Percentiles rank a stretch among this genome's conserved stretches.
Conservation (phyloP, 306 rosid genomes). For the barrel medic (Medicago truncatula) region DNA sequence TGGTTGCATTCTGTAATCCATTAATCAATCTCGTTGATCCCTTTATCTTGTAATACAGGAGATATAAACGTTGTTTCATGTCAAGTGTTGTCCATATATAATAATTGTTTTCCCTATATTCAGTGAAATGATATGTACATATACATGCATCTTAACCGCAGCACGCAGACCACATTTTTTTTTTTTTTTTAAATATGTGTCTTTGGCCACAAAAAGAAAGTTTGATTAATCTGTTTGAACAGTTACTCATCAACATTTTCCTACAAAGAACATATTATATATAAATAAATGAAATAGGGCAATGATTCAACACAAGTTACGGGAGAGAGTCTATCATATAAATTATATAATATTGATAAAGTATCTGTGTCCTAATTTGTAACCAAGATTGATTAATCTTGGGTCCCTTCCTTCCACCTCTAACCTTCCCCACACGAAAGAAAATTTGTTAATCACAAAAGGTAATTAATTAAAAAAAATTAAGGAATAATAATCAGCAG, state of each 20-base stretch:
- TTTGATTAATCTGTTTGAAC: not conserved
- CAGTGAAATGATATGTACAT: conserved; percentile 6
- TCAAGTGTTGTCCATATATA: conserved; percentile 8
- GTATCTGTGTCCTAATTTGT: conserved; percentile 9
- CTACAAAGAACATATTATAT: conserved; percentile 17
- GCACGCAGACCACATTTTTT: not conserved
- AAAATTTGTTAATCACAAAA: conserved; percentile 4
- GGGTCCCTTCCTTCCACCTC: conserved; percentile 32
- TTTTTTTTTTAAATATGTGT: not conserved
- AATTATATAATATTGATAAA: conserved; percentile 28
- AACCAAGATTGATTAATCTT: conserved; percentile 13
- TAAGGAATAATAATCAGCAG: conserved; percentile 36
- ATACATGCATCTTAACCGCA: conserved; percentile 37
- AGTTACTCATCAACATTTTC: conserved; percentile 2
- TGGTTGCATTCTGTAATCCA: not conserved
- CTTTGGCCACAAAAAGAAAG: not conserved
- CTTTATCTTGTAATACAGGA: conserved; percentile 10
- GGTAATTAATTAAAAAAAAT: not conserved
- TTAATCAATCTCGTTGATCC: not conserved
- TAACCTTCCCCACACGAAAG: conserved; percentile 22
- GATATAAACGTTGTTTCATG: conserved; percentile 24
- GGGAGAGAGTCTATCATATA: conserved; percentile 22
- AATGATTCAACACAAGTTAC: conserved; percentile 47
- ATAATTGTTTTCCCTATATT: conserved; percentile 33
- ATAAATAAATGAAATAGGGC: conserved; percentile 6